A percentile compares a stretch with the other conserved stretches of the same genome.
Conservation (phyloP, 345 rosid species). For the Eucalyptus cloeziana region DNA sequence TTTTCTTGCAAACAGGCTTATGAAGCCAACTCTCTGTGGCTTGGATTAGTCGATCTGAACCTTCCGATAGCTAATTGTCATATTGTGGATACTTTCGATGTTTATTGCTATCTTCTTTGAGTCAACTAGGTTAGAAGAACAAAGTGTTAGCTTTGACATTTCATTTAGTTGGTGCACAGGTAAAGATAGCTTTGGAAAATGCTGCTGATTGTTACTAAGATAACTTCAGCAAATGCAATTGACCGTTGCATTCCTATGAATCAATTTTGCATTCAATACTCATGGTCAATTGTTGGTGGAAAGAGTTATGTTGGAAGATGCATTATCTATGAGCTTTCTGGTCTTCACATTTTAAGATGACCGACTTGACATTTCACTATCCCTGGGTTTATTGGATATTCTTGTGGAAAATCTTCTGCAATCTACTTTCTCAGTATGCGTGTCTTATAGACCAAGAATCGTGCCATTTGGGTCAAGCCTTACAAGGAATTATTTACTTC, state of each 20-base stretch:
- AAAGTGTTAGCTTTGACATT: neutral
- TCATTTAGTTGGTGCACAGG: neutral
- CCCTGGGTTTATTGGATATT: neutral
- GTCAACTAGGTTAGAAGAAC: neutral
- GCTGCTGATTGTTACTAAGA: neutral
- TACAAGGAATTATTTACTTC: neutral
- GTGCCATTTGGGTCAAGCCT: neutral
- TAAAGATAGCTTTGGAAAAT: neutral
- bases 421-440: neutral
- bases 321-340: neutral
- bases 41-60: neutral
- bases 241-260: neutral
- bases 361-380: neutral
- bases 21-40: neutral
- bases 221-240: neutral
- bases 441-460: neutral
- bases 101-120: neutral
- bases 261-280: neutral
- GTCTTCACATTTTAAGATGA: neutral
- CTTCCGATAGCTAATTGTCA: neutral
- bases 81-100: neutral
- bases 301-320: neutral
- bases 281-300: neutral
- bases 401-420: neutral
- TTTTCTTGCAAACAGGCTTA: neutral